phyloP scores from a whole-genome alignment of 768 basidiomycete genomes.

The Scleroderma bovista region DNA sequence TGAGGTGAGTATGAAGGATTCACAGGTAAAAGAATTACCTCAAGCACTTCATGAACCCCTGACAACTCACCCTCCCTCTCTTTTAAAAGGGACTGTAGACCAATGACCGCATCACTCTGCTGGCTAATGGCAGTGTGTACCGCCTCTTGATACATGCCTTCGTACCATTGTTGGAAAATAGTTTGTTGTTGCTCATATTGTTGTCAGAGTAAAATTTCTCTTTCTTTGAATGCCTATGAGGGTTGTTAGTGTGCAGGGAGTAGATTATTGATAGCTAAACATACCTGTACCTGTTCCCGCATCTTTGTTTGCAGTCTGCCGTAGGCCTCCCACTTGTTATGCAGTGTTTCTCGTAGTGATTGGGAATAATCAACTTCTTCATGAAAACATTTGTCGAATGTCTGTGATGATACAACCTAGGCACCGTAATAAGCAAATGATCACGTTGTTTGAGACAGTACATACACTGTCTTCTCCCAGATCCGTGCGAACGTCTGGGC shows the following conservation, averaged over 20 bases:
- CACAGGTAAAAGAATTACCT: too few relatives aligned
- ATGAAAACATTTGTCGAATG: background rate
- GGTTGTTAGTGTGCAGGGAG: background rate
- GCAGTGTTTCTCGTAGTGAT: background rate
- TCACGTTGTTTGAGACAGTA: background rate
- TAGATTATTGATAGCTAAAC: background rate
- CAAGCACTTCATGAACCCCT: too few relatives aligned
- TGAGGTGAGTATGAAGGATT: too few relatives aligned
- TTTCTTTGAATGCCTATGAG: too few relatives aligned
- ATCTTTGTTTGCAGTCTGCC: background rate
- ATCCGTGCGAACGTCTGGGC: background rate
- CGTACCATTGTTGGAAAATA: too few relatives aligned
- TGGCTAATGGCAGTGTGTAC: background rate
- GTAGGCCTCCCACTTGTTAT: background rate
- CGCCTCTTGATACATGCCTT: too few relatives aligned
- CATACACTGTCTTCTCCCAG: background rate
- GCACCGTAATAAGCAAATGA: background rate
- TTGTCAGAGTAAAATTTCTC: too few relatives aligned
- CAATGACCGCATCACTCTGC: background rate
- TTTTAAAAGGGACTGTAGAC: background rate
- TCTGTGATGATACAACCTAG: background rate
- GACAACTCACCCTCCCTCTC: too few relatives aligned
- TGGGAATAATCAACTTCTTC: conserved; percentile 1
- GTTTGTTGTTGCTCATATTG: too few relatives aligned
- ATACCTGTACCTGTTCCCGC: background rate